phyloP scores from a whole-genome alignment of 352 stramenopile genomes.

The Globisporangium nodosum region DNA sequence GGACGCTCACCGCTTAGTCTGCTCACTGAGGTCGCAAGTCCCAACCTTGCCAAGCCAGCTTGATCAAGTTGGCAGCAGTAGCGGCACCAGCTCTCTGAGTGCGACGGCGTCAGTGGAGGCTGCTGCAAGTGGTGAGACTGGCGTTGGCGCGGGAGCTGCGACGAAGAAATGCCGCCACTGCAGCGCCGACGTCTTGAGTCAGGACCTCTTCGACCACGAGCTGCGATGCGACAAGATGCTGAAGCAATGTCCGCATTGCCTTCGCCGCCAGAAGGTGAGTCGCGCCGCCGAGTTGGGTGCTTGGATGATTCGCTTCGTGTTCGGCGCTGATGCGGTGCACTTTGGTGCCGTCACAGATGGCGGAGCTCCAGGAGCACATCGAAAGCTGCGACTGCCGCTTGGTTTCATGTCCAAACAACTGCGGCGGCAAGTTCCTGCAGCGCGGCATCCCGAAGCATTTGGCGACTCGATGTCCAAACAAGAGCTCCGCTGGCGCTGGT shows the following conservation, averaged over 20 bases:
- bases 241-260: conserved; percentile 80
- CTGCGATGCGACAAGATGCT: conserved; percentile 72
- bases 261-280: conserved; percentile 66
- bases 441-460: conserved; percentile 71
- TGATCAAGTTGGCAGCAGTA: not conserved
- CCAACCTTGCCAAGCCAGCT: not conserved
- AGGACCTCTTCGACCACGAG: conserved; percentile 67
- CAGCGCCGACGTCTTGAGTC: conserved; percentile 26
- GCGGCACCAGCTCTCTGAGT: not conserved
- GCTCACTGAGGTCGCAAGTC: not conserved
- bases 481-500: not conserved
- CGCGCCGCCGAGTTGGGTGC: not conserved
- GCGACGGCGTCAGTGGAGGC: not conserved
- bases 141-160: not conserved
- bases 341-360: conserved; percentile 24
- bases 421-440: conserved; percentile 75
- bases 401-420: conserved; percentile 70
- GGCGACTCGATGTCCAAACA: conserved; percentile 61
- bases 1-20: conserved; percentile 33
- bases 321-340: not conserved
- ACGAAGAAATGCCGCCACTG: conserved; percentile 73
- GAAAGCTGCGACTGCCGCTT: conserved; percentile 78
- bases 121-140: not conserved
- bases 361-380: conserved; percentile 75
- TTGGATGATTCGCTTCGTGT: not conserved